Evolutionary conservation across 495 filamentous ascomycete genomes (phyloP).

Genomic region (Penicillium bialowiezense): DNA sequence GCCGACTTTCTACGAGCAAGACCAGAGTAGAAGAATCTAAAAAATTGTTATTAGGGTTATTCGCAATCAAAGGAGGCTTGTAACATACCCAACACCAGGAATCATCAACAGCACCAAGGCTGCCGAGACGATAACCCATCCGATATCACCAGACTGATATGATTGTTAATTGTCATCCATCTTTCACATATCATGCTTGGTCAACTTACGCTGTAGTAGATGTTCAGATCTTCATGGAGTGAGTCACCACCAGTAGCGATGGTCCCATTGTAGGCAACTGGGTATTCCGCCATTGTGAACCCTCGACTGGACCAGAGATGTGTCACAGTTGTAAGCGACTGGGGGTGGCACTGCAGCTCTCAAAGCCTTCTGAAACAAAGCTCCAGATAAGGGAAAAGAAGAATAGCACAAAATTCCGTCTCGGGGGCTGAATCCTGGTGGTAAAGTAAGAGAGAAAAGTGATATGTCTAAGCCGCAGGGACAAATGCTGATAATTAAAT

Average conservation of each 20-base stretch:
- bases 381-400: not conserved
- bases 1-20: conserved; percentile 96
- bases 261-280: conserved; percentile 63
- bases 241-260: conserved; percentile 70
- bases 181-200: no score
- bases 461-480: conserved; percentile 28
- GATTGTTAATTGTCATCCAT: conserved; percentile 11
- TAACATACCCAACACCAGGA: conserved; percentile 77
- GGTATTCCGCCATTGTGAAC: conserved; percentile 35
- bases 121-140: conserved; percentile 84
- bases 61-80: not conserved
- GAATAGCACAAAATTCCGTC: no score
- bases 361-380: not conserved
- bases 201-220: conserved; percentile 70
- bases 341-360: not conserved
- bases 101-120: conserved; percentile 97
- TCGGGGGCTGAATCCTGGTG: not conserved
- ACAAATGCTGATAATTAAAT: conserved; percentile 24
- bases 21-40: conserved; percentile 94
- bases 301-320: not conserved
- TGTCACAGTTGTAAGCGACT: conserved; percentile 2
- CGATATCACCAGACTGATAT: conserved; percentile 79
- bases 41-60: conserved; percentile 1
- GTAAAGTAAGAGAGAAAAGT: conserved; percentile 10
- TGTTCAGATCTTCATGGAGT: conserved; percentile 69